Evolutionary conservation across 208 protist species (phyloP).

Genomic region (Wallacemonas sp.): DNA sequence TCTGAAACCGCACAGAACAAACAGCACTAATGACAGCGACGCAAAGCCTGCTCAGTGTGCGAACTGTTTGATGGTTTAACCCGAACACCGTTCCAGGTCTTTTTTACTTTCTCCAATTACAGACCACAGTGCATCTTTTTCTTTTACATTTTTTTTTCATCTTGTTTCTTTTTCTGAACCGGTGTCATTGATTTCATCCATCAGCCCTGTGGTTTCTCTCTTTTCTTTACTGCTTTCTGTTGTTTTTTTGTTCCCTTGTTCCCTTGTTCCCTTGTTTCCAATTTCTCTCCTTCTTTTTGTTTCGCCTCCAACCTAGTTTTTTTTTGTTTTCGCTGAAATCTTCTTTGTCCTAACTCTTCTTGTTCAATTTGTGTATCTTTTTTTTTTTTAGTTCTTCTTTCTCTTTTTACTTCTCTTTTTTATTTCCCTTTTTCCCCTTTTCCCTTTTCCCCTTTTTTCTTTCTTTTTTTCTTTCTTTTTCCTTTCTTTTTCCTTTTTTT

Average conservation of each 20-base stretch:
- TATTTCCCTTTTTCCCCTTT: conserved; percentile 11
- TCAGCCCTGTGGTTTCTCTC: too few relatives aligned
- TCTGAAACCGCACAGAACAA: too few relatives aligned
- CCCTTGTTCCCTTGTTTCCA: neutral
- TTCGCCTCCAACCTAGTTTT: neutral
- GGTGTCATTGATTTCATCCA: too few relatives aligned
- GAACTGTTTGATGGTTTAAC: too few relatives aligned
- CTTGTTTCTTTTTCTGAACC: neutral
- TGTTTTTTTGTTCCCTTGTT: conserved; percentile 20
- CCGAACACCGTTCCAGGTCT: too few relatives aligned
- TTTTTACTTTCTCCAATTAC: too few relatives aligned
- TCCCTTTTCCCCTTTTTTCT: conserved; percentile 15
- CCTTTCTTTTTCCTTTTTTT: conserved; percentile 21
- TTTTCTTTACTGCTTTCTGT: conserved; percentile 15
- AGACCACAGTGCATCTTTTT: too few relatives aligned
- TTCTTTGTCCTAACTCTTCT: too few relatives aligned
- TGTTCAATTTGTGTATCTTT: too few relatives aligned
- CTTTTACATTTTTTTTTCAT: conserved; percentile 1
- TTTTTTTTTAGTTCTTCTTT: conserved; percentile 6
- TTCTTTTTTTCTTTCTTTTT: conserved; percentile 24
- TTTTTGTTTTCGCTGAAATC: conserved; percentile 7
- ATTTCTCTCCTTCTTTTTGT: neutral
- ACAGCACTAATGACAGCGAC: too few relatives aligned
- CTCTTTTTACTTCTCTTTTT: conserved; percentile 1
- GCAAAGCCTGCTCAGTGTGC: too few relatives aligned